Base-by-base conservation (phyloP, 2,329 filamentous ascomycete genomes). In the Parasarocladium wereldwijsianum region DNA sequence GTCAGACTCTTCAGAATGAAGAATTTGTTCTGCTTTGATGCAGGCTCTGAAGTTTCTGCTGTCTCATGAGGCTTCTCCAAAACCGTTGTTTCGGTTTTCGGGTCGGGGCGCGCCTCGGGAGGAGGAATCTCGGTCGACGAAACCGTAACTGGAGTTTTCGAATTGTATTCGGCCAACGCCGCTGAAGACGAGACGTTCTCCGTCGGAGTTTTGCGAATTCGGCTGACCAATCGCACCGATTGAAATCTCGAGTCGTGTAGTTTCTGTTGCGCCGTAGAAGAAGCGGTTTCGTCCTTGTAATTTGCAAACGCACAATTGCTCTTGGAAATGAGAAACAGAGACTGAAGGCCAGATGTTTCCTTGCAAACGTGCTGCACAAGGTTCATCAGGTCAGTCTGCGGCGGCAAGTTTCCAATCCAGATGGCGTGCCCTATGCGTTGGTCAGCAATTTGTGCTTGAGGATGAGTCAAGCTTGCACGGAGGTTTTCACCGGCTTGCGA, bases 251-350 rank as follows among this genome's bases (percentile, higher is more conserved):
- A 93, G 45, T 96, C 86, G 50, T 96, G 84, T 25, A 96, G 78
- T 40, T 82, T 75, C 26, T 74, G 67, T 58, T 93, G 82, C 0
- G 87, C 87, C 7, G 70, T 64, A 6, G 69, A 57, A 46, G 85
- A 94, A 5, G 74, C 72, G 3, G 62, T 57, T 43, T 93, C 85
- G 29, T 83, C 79, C 38, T 76, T 81, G 50, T 92, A 96, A 46
- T 96, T 96, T 39, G 93, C 84, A 57, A 96, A 96, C 0, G 86
- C 87, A 46, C 87, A 96, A 47, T 94, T 94, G 50, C 86, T 94
- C 51, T 94, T 94, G 0, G 86, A 87, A 23, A 96, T 96, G 20
- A 96, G 59, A 41, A 96, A 94, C 1, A 96, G 60, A 26, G 85
- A 93, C 48, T 93, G 81, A 14, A 96, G 71, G 2, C 85, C 70